Conservation (phyloP, 495 filamentous ascomycete genomes). For the Neurospora pannonica region DNA sequence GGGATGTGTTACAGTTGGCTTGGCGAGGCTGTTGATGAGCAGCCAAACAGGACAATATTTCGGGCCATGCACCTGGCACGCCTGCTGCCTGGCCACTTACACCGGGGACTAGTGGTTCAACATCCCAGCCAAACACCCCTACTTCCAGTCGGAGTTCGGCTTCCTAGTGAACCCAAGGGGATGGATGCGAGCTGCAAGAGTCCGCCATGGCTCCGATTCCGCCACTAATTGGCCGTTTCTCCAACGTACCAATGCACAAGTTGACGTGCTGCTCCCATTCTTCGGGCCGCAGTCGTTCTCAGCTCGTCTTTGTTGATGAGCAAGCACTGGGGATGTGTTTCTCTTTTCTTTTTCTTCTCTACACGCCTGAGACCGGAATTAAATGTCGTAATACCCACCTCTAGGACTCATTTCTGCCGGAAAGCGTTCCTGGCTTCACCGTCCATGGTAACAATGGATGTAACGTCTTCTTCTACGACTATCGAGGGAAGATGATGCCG, state of each 20-base stretch:
- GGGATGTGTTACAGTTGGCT: not conserved
- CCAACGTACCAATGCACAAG: not conserved
- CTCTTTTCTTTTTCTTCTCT: not conserved
- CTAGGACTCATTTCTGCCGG: not conserved
- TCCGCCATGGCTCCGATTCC: not conserved
- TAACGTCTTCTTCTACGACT: not conserved
- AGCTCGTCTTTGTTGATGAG: not conserved
- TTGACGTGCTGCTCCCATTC: not conserved
- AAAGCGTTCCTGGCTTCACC: not conserved
- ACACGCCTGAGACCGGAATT: not conserved
- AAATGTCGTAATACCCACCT: not conserved
- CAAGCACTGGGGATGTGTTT: not conserved
- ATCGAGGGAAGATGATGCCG: not conserved
- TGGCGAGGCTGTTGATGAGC: not conserved
- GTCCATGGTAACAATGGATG: not conserved
- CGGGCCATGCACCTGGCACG: not conserved
- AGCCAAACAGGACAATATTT: not conserved
- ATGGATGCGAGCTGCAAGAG: not conserved
- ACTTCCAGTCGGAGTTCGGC: not conserved
- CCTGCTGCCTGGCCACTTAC: not conserved
- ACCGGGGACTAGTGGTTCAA: not conserved
- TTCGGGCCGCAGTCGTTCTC: not conserved
- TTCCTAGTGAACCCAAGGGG: not conserved
- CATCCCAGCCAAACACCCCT: not conserved
- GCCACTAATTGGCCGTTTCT: not conserved